phyloP scores from a whole-genome alignment of 2,329 filamentous ascomycete genomes.

The Venturia carpophila region DNA sequence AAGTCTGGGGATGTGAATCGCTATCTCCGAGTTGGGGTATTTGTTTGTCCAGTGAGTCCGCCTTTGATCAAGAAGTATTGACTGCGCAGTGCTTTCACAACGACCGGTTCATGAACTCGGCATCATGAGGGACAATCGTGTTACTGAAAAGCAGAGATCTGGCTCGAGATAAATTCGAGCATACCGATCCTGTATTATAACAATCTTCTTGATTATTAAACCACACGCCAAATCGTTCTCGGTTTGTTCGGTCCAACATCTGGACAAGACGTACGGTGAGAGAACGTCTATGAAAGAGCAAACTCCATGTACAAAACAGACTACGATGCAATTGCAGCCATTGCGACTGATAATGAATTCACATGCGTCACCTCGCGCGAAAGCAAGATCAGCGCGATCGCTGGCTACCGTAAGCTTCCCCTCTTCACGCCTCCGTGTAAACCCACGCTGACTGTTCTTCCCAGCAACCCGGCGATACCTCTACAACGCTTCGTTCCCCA shows the following conservation, averaged over 20 bases:
- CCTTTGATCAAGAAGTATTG: too few species aligned
- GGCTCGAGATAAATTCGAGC: too few species aligned
- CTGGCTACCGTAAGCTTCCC: not conserved
- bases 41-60: too few species aligned
- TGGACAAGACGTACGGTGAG: not conserved
- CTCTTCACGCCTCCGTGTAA: not conserved
- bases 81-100: too few species aligned
- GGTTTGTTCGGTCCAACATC: not conserved
- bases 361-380: conserved; percentile 16
- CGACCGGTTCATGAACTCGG: too few species aligned
- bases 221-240: conserved; percentile 1
- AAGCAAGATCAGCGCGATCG: conserved; percentile 2
- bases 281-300: not conserved
- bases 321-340: conserved; percentile 25
- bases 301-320: conserved; percentile 14
- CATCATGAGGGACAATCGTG: too few species aligned
- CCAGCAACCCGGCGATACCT: conserved; percentile 32
- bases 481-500: conserved; percentile 32
- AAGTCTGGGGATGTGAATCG: too few species aligned
- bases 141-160: too few species aligned
- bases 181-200: too few species aligned
- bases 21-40: too few species aligned
- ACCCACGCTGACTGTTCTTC: conserved; percentile 31
- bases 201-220: conserved; percentile 6
- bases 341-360: conserved; percentile 24